Conservation (phyloP, 768 basidiomycete genomes). For the Mrakia frigida region DNA sequence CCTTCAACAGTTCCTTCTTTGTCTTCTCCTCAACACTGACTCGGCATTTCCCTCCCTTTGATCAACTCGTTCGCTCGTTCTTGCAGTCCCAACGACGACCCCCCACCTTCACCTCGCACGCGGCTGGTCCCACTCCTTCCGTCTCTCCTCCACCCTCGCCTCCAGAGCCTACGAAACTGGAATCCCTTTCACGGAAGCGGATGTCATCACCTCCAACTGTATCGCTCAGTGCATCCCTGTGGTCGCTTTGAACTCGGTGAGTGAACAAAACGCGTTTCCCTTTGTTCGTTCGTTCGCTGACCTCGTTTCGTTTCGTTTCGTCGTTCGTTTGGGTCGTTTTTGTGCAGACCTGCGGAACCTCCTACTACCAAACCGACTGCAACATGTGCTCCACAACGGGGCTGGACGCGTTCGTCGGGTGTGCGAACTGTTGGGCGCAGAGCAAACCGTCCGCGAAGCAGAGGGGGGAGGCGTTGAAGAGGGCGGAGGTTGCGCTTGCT, state of each 20-base stretch:
- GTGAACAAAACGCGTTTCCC: neutral
- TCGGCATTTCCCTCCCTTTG: neutral
- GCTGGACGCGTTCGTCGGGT: neutral
- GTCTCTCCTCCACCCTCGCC: slow-evolving; percentile 3
- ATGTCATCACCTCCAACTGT: neutral
- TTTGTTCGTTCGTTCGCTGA: neutral
- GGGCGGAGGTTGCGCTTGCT: no score
- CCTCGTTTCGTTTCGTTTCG: neutral
- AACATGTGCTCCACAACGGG: slow-evolving; percentile 20
- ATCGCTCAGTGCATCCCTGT: slow-evolving; percentile 1
- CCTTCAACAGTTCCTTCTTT: no score
- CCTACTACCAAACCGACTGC: slow-evolving; percentile 4
- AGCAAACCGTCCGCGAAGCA: no score
- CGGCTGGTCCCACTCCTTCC: slow-evolving; percentile 15
- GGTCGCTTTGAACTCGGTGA: neutral
- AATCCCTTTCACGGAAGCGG: neutral
- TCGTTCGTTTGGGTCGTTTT: neutral
- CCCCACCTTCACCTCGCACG: neutral
- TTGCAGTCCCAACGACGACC: neutral
- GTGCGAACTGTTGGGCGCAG: no score
- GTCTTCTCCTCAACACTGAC: neutral
- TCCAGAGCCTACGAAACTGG: neutral
- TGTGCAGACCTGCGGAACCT: slow-evolving; percentile 11
- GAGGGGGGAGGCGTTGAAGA: no score
- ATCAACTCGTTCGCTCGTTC: neutral